Evolutionary conservation across 1,139 yeast genomes (phyloP), one percentile per base, ranked within the genome.

Genomic region (Debaryomycetaceae sp.): DNA sequence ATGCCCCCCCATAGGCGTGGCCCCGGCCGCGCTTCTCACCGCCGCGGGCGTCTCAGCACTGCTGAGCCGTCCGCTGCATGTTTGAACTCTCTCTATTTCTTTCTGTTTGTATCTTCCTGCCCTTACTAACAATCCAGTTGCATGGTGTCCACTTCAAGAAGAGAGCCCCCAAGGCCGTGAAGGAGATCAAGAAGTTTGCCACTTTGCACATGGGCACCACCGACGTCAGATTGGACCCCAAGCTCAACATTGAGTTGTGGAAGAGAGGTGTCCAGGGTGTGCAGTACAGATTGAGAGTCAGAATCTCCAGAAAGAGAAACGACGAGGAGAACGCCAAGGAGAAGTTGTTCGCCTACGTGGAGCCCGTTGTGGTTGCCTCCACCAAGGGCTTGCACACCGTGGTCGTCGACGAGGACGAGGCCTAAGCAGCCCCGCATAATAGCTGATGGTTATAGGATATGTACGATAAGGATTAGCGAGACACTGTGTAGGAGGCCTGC

Each of bases 151-250:
- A 86, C 73, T 91, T 91, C 95, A 93, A 91, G 83, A 85, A 85
- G 86, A 86, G 97, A 79, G 99, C 98, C 64, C 99, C 99, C 75
- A 84, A 78, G 69, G 98, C 99, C 58, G 93, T 91, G 75, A 91
- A 88, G 84, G 97, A 86, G 71, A 88, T 93, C 79, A 89, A 86
- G 81, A 89, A 85, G 75, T 93, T 93, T 66, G 96, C 98, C 64
- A 78, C 85, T 68, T 80, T 85, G 75, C 97, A 91, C 83, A 86
- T 91, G 94, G 97, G 97, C 66, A 93, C 99, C 62, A 72, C 85
- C 51, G 99, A 93, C 68, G 97, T 93, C 69, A 93, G 98, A 79
- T 75, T 93, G 64, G 97, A 91, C 76, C 98, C 98, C 65, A 85
- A 80, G 72, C 79, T 93, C 73, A 93, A 93, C 83, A 93, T 89